A percentile compares a stretch with the other conserved stretches of the same genome.
Evolutionary conservation across 768 basidiomycete genomes (phyloP).

Genomic region (Hortiboletus flavorubellus): DNA sequence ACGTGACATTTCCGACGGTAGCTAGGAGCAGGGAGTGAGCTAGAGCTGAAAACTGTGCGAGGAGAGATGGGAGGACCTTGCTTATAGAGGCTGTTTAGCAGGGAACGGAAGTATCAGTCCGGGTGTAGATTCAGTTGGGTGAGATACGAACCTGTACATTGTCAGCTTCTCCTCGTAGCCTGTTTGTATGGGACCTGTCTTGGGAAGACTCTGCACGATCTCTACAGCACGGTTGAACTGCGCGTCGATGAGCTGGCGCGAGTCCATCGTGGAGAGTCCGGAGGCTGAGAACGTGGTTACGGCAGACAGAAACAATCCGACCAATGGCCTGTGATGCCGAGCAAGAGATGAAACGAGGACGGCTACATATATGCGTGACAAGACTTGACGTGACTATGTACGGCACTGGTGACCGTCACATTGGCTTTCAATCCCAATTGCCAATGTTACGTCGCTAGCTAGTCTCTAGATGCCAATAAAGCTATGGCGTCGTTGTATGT

Average conservation of each 20-base stretch:
- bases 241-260: constrained; percentile 65
- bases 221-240: constrained; percentile 95
- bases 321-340: background rate
- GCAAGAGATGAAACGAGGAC: background rate
- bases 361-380: constrained; percentile 10
- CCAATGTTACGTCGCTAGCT: background rate
- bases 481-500: background rate
- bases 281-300: background rate
- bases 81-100: constrained; percentile 74
- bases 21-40: constrained; percentile 43
- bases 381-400: background rate
- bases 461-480: background rate
- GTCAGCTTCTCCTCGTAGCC: constrained; percentile 92
- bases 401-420: background rate
- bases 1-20: constrained; percentile 83
- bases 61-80: constrained; percentile 62
- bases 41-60: background rate
- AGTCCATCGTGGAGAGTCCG: constrained; percentile 44
- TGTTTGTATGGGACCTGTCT: constrained; percentile 93
- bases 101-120: constrained; percentile 6
- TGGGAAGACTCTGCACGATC: constrained; percentile 89
- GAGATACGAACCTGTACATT: constrained; percentile 74
- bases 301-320: background rate
- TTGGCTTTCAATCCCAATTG: too few species aligned
- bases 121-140: background rate